Conservation (phyloP, 2,329 filamentous ascomycete species). For the Stenocarpella maydis region DNA sequence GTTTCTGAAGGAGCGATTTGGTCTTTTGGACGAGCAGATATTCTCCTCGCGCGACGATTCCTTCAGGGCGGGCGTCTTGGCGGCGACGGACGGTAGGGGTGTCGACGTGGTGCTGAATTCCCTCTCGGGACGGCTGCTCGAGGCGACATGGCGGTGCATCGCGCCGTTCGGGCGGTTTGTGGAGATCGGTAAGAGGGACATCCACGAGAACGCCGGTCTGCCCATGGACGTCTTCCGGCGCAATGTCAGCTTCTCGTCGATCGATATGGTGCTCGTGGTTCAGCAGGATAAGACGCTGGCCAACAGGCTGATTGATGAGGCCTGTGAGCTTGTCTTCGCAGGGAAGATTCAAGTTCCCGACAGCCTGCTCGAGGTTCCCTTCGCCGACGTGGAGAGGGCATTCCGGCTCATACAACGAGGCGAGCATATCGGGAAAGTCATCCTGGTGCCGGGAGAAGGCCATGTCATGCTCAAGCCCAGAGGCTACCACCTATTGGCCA, state of each 20-base stretch:
- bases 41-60: conserved; percentile 41
- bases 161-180: conserved; percentile 29
- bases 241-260: conserved; percentile 10
- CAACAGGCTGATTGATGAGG: conserved; percentile 6
- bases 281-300: not conserved
- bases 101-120: conserved; percentile 40
- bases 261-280: conserved; percentile 9
- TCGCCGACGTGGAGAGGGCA: conserved; percentile 11
- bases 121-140: conserved; percentile 10
- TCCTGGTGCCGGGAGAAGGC: conserved; percentile 37
- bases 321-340: not conserved
- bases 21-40: conserved; percentile 37
- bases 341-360: not conserved
- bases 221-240: conserved; percentile 13
- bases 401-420: conserved; percentile 51
- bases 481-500: not conserved
- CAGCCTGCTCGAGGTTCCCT: not conserved
- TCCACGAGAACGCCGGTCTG: conserved; percentile 1
- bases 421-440: conserved; percentile 53
- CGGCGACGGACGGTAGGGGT: conserved; percentile 41
- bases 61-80: conserved; percentile 43
- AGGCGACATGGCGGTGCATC: conserved; percentile 26
- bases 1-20: not conserved
- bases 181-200: conserved; percentile 32
- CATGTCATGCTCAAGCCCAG: not conserved